These are phyloP conservation scores for Gliomastix tumulicola DNA, from an alignment of 2,329 filamentous ascomycete genomes.

Conservation along the genomic window DNA sequence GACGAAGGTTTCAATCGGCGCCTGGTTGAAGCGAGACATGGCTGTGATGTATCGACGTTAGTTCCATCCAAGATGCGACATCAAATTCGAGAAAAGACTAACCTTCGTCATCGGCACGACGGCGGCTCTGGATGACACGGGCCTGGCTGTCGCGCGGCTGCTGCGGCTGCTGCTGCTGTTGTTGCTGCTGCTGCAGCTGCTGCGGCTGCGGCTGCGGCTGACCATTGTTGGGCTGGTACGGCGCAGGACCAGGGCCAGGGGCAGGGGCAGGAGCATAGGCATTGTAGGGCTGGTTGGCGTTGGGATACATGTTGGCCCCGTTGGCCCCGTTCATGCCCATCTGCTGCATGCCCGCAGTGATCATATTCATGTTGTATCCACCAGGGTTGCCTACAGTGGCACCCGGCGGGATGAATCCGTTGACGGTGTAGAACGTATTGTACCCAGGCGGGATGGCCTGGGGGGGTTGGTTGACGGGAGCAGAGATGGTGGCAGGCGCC, in stretches of 20 bases:
- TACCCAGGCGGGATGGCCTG: slow-evolving; percentile 4
- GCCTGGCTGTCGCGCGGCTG: slow-evolving; percentile 68
- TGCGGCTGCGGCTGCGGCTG: no score
- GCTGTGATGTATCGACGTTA: no score
- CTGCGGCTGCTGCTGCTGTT: slow-evolving; percentile 22
- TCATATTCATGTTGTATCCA: slow-evolving; percentile 43
- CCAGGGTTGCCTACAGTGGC: slow-evolving; percentile 8
- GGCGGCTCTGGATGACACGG: slow-evolving; percentile 68
- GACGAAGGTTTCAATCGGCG: slow-evolving; percentile 70
- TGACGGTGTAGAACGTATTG: slow-evolving; percentile 1
- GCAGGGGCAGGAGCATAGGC: background rate
- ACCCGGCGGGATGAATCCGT: slow-evolving; percentile 15
- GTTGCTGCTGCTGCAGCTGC: no score
- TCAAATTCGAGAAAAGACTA: no score
- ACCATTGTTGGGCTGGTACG: no score
- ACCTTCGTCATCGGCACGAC: slow-evolving; percentile 68
- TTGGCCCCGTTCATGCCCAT: slow-evolving; percentile 47
- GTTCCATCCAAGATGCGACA: no score
- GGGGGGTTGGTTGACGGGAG: background rate
- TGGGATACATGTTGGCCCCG: slow-evolving; percentile 39
- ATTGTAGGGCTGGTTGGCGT: no score
- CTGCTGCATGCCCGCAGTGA: slow-evolving; percentile 62
- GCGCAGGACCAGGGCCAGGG: slow-evolving; percentile 41
- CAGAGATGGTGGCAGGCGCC: no score
- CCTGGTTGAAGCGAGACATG: slow-evolving; percentile 77